Conservation (phyloP, 768 basidiomycete species). For the Ramaria rubella region DNA sequence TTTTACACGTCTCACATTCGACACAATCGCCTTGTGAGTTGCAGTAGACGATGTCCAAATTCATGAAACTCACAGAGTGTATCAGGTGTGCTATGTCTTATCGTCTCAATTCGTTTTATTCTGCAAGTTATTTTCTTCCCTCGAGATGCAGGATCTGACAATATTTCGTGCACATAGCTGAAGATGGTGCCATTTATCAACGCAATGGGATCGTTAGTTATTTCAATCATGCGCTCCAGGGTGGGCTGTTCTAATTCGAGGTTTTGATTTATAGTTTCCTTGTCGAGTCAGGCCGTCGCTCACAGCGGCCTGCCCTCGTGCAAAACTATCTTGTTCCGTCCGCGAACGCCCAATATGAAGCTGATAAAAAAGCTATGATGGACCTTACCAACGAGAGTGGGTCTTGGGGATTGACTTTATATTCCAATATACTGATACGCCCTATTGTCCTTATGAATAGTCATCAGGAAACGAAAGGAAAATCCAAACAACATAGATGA, state of each 20-base stretch:
- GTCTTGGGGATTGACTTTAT: conserved; percentile 13
- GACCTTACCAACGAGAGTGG: conserved; percentile 36
- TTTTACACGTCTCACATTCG: conserved; percentile 42
- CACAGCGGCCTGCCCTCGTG: conserved; percentile 30
- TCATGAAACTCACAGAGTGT: conserved; percentile 28
- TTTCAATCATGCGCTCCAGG: no score
- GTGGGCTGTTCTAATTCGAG: no score
- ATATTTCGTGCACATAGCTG: conserved; percentile 19
- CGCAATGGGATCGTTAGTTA: conserved; percentile 27
- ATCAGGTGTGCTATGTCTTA: conserved; percentile 1
- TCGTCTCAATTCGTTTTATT: conserved; percentile 43
- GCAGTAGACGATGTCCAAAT: conserved; percentile 28
- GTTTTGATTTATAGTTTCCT: conserved; percentile 33
- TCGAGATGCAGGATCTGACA: not conserved
- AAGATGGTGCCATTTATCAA: conserved; percentile 33
- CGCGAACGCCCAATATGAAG: conserved; percentile 33
- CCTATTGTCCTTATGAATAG: conserved; percentile 17
- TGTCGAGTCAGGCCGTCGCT: conserved; percentile 30
- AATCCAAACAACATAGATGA: conserved; percentile 37
- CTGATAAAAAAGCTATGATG: conserved; percentile 36
- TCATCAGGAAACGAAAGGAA: conserved; percentile 33
- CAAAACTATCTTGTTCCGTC: conserved; percentile 28
- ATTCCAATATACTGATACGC: not conserved
- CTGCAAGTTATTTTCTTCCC: conserved; percentile 17
- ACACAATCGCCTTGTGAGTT: conserved; percentile 36